Evolutionary conservation across 176 grass and related monocot genomes (phyloP), one percentile per base, ranked within the genome.

Genomic region (Phyllostachys edulis): DNA sequence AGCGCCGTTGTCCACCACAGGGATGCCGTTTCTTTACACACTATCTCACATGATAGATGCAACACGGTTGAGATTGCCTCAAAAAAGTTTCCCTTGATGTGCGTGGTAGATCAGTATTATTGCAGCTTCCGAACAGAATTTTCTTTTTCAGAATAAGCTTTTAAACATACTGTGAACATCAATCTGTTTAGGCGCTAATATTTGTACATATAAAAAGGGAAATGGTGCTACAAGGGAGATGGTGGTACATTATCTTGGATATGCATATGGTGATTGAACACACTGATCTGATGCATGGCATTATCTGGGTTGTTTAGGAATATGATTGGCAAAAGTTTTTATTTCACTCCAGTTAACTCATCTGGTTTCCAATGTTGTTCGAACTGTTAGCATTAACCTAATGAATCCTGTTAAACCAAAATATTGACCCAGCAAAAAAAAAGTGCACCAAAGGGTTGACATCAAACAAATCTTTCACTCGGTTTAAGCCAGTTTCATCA

Each of bases 181-280:
- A n/a, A 7, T 57, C 15, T 73, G 39, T 24, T 74, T 44, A 73
- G 50, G 0, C 40, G n/a, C 10, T 79, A 36, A 7, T 77, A 29
- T 80, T 40, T 79, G 60, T 16, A 8, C 39, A 67, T 79, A 26
- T 74, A 56, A 78, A 51, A 73, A 32, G 2, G 20, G 51, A 72
- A 65, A 34, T 34, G 32, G 32, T 34, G 32, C 32, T 34, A 34
- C 32, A 1, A 34, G 32, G 29, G 32, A 34, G 32, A 7, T 59
- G 47, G 26, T n/a, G 57, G 40, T 39, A 37, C 14, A 1, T 5
- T 11, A 72, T 59, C 50, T 59, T 74, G 69, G 39, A 71, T 78
- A 71, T 64, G 57, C 14, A 24, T 83, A 18, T 29, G 20, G 7
- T 81, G 37, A 26, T 57, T 27, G 26, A 45, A 21, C 61, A 29